Percentiles rank a stretch among this genome's conserved stretches.
Conservation (phyloP, 495 filamentous ascomycete species). For the Tuber indicum region DNA sequence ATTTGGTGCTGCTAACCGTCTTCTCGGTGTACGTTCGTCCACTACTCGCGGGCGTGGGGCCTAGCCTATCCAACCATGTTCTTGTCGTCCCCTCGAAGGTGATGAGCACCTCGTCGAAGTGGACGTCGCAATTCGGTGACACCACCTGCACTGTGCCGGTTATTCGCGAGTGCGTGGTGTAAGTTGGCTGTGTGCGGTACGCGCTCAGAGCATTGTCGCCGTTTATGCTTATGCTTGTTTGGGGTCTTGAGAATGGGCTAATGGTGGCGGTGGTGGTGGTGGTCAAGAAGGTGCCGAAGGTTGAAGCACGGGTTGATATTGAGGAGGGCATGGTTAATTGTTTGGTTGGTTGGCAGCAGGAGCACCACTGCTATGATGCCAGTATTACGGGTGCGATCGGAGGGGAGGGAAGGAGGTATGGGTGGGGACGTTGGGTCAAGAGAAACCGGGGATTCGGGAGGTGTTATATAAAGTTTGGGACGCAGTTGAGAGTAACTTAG, state of each 20-base stretch:
- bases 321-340: neutral
- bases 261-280: constrained; percentile 6
- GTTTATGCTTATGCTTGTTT: constrained; percentile 26
- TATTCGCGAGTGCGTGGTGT: constrained; percentile 36
- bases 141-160: constrained; percentile 42
- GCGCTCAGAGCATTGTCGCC: constrained; percentile 21
- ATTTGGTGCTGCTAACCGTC: constrained; percentile 26
- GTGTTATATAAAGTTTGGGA: neutral
- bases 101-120: constrained; percentile 77
- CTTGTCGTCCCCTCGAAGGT: constrained; percentile 61
- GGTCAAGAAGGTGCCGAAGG: neutral
- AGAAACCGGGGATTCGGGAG: neutral
- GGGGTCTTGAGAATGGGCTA: constrained; percentile 20
- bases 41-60: constrained; percentile 44
- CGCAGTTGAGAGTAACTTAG: neutral
- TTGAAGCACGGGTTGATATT: neutral
- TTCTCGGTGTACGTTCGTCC: constrained; percentile 48
- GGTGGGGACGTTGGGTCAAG: neutral
- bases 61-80: constrained; percentile 41
- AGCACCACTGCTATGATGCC: too few relatives aligned
- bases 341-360: neutral
- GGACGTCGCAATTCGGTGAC: constrained; percentile 57
- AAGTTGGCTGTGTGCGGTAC: constrained; percentile 17
- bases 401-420: neutral
- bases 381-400: too few relatives aligned